Percentiles rank a stretch among this genome's conserved stretches.
phyloP scores from a whole-genome alignment of 495 filamentous ascomycete genomes.

The Massariosphaeria phaeospora region DNA sequence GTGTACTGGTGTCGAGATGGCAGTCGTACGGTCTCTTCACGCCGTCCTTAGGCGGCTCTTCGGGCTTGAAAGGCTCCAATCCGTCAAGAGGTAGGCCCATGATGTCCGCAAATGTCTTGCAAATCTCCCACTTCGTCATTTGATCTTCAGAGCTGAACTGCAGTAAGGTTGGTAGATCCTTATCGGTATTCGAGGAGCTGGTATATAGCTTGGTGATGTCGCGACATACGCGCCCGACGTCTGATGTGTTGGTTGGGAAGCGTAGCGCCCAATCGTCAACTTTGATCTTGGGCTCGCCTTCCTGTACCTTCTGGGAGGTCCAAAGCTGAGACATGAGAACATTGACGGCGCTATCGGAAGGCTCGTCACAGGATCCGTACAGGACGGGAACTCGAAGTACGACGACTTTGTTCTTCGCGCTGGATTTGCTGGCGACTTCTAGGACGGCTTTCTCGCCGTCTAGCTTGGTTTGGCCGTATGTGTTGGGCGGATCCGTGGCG shows the following conservation, averaged over 20 bases:
- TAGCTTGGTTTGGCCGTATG: constrained; percentile 84
- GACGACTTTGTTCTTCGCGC: constrained; percentile 39
- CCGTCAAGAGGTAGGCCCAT: constrained; percentile 68
- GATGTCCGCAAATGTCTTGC: constrained; percentile 71
- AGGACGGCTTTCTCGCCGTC: constrained; percentile 76
- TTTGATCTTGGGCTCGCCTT: constrained; percentile 51
- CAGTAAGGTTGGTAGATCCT: constrained; percentile 60
- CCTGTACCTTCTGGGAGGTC: constrained; percentile 53
- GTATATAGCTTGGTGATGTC: constrained; percentile 65
- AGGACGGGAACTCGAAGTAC: constrained; percentile 83
- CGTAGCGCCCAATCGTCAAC: constrained; percentile 89
- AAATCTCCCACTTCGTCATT: constrained; percentile 90
- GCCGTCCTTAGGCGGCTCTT: constrained; percentile 68
- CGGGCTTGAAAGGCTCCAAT: constrained; percentile 53
- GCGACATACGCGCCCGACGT: constrained; percentile 74
- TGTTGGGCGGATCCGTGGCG: constrained; percentile 64
- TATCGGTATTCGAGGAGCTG: constrained; percentile 38
- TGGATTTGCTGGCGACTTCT: constrained; percentile 29
- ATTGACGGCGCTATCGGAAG: constrained; percentile 78
- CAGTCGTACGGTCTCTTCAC: constrained; percentile 86
- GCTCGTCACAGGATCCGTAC: constrained; percentile 62
- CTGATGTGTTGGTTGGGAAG: constrained; percentile 83
- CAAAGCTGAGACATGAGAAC: constrained; percentile 67
- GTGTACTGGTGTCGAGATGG: constrained; percentile 70
- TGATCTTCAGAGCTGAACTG: constrained; percentile 86